These are phyloP conservation scores for Scorias spongiosa DNA, from an alignment of 2,329 filamentous ascomycete species.

Conservation along the genomic window DNA sequence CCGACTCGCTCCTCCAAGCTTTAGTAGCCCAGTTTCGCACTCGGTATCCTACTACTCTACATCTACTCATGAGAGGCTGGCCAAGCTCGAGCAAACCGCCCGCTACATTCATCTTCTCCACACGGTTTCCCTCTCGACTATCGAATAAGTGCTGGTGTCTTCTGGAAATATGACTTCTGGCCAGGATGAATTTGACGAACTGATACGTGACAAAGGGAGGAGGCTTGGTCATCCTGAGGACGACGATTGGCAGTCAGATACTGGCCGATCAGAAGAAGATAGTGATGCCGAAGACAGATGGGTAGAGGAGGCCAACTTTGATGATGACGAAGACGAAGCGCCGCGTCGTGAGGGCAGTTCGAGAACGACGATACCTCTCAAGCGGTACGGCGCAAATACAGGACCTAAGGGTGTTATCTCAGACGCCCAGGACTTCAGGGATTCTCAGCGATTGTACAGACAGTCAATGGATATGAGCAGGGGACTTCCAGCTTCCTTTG, in stretches of 20 bases:
- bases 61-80: too few relatives aligned
- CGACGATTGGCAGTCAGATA: conserved; percentile 20
- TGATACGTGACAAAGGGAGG: conserved; percentile 32
- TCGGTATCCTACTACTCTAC: too few relatives aligned
- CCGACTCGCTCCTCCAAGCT: too few relatives aligned
- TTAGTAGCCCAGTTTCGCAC: too few relatives aligned
- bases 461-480: conserved; percentile 10
- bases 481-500: not conserved
- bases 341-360: not conserved
- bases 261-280: not conserved
- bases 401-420: conserved; percentile 80
- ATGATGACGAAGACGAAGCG: not conserved
- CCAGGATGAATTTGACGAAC: conserved; percentile 37
- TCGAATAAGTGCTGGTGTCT: not conserved
- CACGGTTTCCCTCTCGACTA: too few relatives aligned
- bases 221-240: conserved; percentile 32
- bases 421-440: conserved; percentile 58
- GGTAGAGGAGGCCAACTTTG: not conserved
- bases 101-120: too few relatives aligned
- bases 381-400: conserved; percentile 54
- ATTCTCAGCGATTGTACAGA: conserved; percentile 17
- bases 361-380: conserved; percentile 32
- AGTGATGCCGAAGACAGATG: not conserved
- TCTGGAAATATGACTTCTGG: conserved; percentile 27
- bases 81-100: too few relatives aligned